Conservation (phyloP, 1,139 yeast species). For the Candida sp. region DNA sequence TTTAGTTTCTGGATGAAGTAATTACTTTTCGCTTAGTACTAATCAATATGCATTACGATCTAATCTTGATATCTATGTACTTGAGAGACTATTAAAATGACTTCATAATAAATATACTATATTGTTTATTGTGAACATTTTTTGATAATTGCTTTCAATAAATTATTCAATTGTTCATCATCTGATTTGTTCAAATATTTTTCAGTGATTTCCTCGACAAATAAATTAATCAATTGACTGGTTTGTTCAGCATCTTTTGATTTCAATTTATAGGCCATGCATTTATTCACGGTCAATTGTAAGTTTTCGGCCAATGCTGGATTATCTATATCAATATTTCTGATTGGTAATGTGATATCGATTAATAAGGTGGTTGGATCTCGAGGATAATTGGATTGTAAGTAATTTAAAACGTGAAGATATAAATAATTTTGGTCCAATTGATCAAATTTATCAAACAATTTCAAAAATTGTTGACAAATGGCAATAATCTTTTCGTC, state of each 20-base stretch:
- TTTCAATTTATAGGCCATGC: conserved; percentile 56
- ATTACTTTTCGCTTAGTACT: no score
- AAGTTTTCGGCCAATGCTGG: conserved; percentile 53
- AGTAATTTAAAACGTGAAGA: conserved; percentile 56
- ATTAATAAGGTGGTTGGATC: conserved; percentile 44
- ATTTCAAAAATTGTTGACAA: conserved; percentile 43
- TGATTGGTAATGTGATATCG: conserved; percentile 66
- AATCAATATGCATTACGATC: no score
- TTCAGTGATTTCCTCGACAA: conserved; percentile 34
- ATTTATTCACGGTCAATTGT: conserved; percentile 70
- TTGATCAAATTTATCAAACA: conserved; percentile 66
- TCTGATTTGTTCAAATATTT: conserved; percentile 20
- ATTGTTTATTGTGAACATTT: conserved; percentile 19
- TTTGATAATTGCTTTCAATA: conserved; percentile 39
- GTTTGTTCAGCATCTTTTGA: conserved; percentile 27
- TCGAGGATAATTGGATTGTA: conserved; percentile 36
- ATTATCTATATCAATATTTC: conserved; percentile 41
- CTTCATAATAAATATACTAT: no score
- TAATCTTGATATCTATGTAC: no score
- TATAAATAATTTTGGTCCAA: conserved; percentile 68
- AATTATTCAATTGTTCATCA: conserved; percentile 21
- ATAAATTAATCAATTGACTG: conserved; percentile 41
- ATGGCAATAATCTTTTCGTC: conserved; percentile 40
- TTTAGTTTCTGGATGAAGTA: no score
- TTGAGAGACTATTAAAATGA: no score